A percentile compares a stretch with the other conserved stretches of the same genome.
phyloP scores from a whole-genome alignment of 805 yeast species.

The Metschnikowia cerradonensis region DNA sequence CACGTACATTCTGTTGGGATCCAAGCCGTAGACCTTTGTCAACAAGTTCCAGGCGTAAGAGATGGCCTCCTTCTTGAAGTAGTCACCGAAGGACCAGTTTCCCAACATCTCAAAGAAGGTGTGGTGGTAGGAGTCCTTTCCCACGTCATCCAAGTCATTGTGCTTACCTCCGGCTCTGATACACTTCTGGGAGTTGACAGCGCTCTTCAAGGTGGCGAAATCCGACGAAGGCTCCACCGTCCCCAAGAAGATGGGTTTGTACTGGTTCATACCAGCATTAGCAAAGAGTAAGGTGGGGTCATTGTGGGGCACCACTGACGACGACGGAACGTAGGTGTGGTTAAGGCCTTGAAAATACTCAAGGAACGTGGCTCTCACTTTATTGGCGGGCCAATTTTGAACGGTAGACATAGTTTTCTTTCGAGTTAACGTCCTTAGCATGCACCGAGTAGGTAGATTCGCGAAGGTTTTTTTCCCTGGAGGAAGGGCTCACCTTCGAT shows the following conservation, averaged over 20 bases:
- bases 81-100: constrained; percentile 99
- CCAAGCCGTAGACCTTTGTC: constrained; percentile 78
- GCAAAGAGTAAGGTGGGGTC: constrained; percentile 96
- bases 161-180: constrained; percentile 99
- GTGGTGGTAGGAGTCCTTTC: constrained; percentile 96
- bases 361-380: constrained; percentile 81
- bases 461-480: constrained; percentile 9
- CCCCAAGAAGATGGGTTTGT: constrained; percentile 94
- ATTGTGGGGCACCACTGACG: constrained; percentile 95
- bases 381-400: constrained; percentile 39
- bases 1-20: constrained; percentile 78
- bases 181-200: constrained; percentile 95
- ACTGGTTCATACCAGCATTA: constrained; percentile 99
- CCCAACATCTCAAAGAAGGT: constrained; percentile 99
- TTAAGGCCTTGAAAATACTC: constrained; percentile 65
- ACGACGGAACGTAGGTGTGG: constrained; percentile 85
- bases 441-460: constrained; percentile 3
- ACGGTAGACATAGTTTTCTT: constrained; percentile 16
- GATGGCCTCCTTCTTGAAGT: constrained; percentile 93
- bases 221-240: constrained; percentile 94
- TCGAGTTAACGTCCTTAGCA: constrained; percentile 18
- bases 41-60: constrained; percentile 86
- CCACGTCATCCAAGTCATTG: constrained; percentile 96
- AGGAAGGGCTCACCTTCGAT: neutral
- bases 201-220: constrained; percentile 77